Evolutionary conservation across 371 early-diverging fungal species (phyloP).

Genomic region (Mortierella sp.): DNA sequence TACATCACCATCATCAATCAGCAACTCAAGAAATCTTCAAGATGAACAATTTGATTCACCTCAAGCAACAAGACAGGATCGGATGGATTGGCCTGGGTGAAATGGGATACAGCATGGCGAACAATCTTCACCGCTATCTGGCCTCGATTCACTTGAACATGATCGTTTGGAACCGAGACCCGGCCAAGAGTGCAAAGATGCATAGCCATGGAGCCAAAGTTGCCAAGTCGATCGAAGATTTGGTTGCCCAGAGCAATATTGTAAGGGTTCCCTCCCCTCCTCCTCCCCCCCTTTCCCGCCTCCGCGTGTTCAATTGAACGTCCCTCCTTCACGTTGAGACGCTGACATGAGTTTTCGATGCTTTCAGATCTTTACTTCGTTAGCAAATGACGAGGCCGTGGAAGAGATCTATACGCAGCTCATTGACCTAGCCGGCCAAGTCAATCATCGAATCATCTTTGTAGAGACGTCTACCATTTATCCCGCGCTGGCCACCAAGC

Average conservation of each 20-base stretch:
- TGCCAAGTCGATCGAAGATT: constrained; percentile 35
- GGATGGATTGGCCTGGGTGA: constrained; percentile 54
- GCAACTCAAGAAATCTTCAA: not conserved
- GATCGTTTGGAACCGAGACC: constrained; percentile 52
- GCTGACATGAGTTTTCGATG: too few species aligned
- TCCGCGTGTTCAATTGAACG: too few species aligned
- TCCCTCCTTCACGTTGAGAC: too few species aligned
- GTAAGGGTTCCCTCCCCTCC: constrained; percentile 6
- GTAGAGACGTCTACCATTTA: constrained; percentile 54
- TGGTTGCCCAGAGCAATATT: constrained; percentile 49
- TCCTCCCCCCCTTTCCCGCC: too few species aligned
- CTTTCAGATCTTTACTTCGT: constrained; percentile 48
- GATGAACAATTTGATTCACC: constrained; percentile 38
- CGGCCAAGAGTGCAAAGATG: constrained; percentile 36
- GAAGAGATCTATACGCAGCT: constrained; percentile 43
- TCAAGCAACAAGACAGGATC: constrained; percentile 48
- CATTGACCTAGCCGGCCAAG: constrained; percentile 34
- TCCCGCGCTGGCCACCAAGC: constrained; percentile 31
- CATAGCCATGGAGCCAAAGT: constrained; percentile 39
- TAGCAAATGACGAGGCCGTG: constrained; percentile 53
- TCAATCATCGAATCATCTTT: constrained; percentile 47
- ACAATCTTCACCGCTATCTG: constrained; percentile 53
- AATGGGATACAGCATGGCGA: constrained; percentile 53
- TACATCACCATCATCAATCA: not conserved
- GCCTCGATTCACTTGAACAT: constrained; percentile 31